Evolutionary conservation across 2,329 filamentous ascomycete species (phyloP), one percentile per base, ranked within the genome.

Genomic region (Fusarium graminum): DNA sequence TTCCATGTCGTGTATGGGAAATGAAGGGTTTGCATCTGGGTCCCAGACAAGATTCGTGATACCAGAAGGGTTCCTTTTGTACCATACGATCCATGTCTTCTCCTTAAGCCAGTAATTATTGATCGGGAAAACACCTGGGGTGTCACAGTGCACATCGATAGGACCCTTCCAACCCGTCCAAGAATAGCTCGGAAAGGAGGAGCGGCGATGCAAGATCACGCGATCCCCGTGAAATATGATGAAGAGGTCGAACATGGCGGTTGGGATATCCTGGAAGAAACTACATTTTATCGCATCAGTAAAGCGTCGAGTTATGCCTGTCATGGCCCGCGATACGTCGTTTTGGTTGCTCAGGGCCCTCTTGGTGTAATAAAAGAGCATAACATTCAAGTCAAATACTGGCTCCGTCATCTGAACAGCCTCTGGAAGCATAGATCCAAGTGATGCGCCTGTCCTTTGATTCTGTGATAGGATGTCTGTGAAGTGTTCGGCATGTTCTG

Each of bases 61-160:
- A 3, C 51, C 54, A 2, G 46, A 57, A 0, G 54, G 43, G 11
- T 30, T 65, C n/a, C 62, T 34, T 14, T 45, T 65, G 6, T 63
- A 53, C 64, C 64, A 67, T 2, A 65, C 7, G 6, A 67, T 65
- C 62, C 64, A 67, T 4, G 58, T 63, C 4, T 36, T 29, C 0
- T 51, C 12, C 4, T 10, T 3, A 6, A 65, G 40, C 43, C 36
- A 59, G 1, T 52, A 7, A 13, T 62, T 59, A 12, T 7, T 17
- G 25, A 11, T 2, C 8, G 19, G 9, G 12, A n/a, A 6, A 7
- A 5, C 4, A 2, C 8, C 2, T 6, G 8, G 12, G 5, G 17
- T 3, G 13, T 7, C 1, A 12, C 26, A 16, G 9, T 34, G 2
- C 6, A 41, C 8, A 12, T 25, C 7, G 17, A 47, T 34, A n/a